A percentile compares a stretch with the other conserved stretches of the same genome.
Conservation (phyloP, 192 early-diverging fungal genomes). For the Cetraspora pellucida region DNA sequence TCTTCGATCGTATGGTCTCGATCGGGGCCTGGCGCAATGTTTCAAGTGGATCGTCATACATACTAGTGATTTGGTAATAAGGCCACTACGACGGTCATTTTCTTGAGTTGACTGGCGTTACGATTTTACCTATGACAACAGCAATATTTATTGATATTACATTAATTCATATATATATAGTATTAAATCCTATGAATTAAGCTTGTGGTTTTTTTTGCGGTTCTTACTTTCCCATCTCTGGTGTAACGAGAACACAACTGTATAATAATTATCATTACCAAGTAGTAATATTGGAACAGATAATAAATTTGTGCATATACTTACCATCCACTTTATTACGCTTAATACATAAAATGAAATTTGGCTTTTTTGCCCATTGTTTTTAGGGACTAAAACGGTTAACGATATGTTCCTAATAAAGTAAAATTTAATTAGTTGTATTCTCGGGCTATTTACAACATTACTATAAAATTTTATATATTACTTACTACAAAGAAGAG, state of each 20-base stretch:
- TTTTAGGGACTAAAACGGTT: conserved; percentile 22
- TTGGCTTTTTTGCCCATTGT: conserved; percentile 1
- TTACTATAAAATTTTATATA: neutral
- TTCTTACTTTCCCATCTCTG: too few relatives aligned
- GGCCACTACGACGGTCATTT: too few relatives aligned
- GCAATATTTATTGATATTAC: too few relatives aligned
- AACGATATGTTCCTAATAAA: conserved; percentile 6
- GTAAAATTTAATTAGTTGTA: conserved; percentile 1
- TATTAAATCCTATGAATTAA: too few relatives aligned
- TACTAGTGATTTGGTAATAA: too few relatives aligned
- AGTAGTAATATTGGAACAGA: neutral
- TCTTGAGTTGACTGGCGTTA: too few relatives aligned
- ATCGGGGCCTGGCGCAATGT: too few relatives aligned
- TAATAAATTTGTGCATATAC: conserved; percentile 25
- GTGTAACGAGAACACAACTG: conserved; percentile 22
- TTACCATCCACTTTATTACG: conserved; percentile 24
- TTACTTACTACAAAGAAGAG: conserved; percentile 17
- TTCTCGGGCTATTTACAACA: neutral
- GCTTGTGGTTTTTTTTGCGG: too few relatives aligned
- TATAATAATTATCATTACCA: conserved; percentile 10
- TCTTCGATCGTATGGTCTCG: too few relatives aligned
- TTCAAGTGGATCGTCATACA: too few relatives aligned
- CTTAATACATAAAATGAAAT: conserved; percentile 21
- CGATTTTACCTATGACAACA: too few relatives aligned
- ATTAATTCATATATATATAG: too few relatives aligned